These are phyloP conservation scores for Nicotiana noctiflora DNA, from an alignment of 257 asterid species.

Conservation along the genomic window DNA sequence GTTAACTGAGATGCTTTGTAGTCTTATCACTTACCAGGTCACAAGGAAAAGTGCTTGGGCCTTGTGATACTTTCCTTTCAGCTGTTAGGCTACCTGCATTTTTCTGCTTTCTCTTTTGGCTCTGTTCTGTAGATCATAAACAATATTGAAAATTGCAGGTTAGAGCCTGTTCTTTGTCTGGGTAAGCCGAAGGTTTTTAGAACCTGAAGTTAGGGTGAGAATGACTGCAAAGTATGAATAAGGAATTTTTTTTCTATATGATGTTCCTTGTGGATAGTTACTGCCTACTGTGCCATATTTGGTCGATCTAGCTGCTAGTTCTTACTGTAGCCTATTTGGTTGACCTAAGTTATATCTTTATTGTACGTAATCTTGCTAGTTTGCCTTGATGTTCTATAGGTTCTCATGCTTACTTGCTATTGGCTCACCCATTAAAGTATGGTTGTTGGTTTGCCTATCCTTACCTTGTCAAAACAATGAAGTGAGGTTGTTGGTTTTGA, in stretches of 20 bases:
- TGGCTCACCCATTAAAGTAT: not conserved
- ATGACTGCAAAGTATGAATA: not conserved
- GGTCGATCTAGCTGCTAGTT: not conserved
- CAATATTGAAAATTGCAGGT: not conserved
- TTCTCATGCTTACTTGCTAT: not conserved
- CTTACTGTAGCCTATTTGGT: not conserved
- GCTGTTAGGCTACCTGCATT: not conserved
- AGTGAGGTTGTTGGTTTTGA: slow-evolving; percentile 1
- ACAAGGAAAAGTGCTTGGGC: not conserved
- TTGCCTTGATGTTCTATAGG: not conserved
- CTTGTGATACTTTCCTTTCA: not conserved
- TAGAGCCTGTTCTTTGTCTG: not conserved
- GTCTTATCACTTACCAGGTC: not conserved
- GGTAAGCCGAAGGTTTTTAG: not conserved
- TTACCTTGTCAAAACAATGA: not conserved
- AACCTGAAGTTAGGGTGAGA: not conserved
- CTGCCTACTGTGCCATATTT: not conserved
- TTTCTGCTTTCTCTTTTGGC: not conserved
- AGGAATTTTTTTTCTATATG: not conserved
- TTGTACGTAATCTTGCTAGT: not conserved
- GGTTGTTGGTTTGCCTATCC: not conserved
- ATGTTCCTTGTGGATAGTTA: not conserved
- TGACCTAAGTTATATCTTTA: not conserved
- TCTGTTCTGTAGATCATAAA: not conserved
- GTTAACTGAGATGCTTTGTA: not conserved